These are phyloP conservation scores for Lumnitzera littorea DNA, from an alignment of 345 rosid species.

Conservation along the genomic window DNA sequence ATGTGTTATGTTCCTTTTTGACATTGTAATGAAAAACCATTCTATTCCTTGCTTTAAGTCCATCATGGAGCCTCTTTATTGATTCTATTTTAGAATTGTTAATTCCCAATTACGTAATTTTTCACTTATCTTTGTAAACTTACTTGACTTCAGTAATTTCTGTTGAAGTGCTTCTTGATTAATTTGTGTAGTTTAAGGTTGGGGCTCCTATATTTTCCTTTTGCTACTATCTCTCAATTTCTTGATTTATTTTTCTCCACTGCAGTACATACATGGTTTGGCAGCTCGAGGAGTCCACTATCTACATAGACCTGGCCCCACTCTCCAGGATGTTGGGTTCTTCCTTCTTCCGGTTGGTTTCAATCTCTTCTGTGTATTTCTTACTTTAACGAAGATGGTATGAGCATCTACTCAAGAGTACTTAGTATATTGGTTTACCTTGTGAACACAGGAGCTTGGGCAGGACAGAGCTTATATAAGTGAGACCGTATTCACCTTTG, in stretches of 20 bases:
- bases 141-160: no score
- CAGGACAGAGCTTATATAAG: slow-evolving; percentile 89
- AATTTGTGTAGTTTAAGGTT: no score
- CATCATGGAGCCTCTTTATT: neutral
- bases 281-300: slow-evolving; percentile 97
- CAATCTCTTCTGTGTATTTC: slow-evolving; percentile 1
- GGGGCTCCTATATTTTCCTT: no score
- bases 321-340: slow-evolving; percentile 86
- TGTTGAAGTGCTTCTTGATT: no score
- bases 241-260: neutral
- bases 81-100: neutral
- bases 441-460: slow-evolving; percentile 73
- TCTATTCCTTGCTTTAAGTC: neutral
- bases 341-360: slow-evolving; percentile 73
- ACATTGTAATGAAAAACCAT: no score
- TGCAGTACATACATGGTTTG: slow-evolving; percentile 87
- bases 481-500: slow-evolving; percentile 61
- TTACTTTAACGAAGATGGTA: neutral
- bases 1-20: no score
- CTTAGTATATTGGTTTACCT: neutral
- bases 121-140: neutral
- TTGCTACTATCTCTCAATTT: neutral
- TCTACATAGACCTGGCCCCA: slow-evolving; percentile 81
- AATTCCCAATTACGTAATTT: neutral
- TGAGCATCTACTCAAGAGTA: neutral